These are phyloP conservation scores for Fusarium austroafricanum DNA, from an alignment of 2,329 filamentous ascomycete genomes.

Conservation along the genomic window DNA sequence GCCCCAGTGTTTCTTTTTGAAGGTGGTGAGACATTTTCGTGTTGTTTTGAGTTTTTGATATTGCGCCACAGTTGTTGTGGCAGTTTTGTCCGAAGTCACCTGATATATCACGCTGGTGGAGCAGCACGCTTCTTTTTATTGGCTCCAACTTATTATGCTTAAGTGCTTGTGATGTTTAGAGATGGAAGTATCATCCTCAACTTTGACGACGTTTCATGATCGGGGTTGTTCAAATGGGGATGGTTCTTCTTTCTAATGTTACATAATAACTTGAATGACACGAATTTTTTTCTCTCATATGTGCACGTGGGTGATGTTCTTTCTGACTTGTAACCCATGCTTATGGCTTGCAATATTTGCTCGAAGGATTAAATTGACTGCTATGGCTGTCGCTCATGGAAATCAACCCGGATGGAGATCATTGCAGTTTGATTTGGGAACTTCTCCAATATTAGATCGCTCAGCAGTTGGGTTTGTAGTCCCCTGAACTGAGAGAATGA, in stretches of 20 bases:
- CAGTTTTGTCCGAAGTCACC: no score
- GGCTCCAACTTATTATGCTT: background rate
- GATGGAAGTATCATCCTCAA: background rate
- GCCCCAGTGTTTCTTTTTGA: background rate
- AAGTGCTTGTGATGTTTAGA: background rate
- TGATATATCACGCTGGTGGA: background rate
- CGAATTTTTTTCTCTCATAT: accelerated
- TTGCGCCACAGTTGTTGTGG: background rate
- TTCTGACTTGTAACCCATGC: no score
- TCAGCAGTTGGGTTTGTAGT: no score
- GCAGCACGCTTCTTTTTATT: accelerated
- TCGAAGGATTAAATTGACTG: no score
- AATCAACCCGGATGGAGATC: no score
- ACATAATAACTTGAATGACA: no score
- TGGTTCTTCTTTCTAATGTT: accelerated
- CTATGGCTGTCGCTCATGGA: no score
- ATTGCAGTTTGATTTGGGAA: no score
- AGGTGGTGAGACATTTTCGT: background rate
- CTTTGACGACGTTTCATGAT: background rate
- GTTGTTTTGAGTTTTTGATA: background rate
- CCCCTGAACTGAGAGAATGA: no score
- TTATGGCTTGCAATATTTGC: no score
- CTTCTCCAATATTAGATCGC: no score
- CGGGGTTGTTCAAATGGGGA: no score
- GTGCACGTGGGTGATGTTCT: accelerated